Percentiles rank a stretch among this genome's conserved stretches.
Evolutionary conservation across 2,329 filamentous ascomycete species (phyloP).

Genomic region (Sporothrix curviconia): DNA sequence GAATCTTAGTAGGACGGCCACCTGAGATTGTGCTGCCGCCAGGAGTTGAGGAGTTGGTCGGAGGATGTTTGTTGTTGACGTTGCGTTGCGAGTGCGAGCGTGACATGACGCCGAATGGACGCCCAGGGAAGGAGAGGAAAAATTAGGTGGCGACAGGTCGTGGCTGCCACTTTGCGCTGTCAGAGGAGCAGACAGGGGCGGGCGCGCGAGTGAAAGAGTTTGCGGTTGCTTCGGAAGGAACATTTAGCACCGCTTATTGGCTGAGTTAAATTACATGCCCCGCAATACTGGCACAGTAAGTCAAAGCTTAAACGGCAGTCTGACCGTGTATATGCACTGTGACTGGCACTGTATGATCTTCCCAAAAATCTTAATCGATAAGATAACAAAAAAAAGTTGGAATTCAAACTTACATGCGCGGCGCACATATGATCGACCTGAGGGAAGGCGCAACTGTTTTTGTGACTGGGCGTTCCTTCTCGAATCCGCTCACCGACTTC

Average conservation of each 20-base stretch:
- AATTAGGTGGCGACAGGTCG: conserved; percentile 7
- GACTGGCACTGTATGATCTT: background rate
- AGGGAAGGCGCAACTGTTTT: conserved; percentile 6
- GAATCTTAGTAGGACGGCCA: background rate
- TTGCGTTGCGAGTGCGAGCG: conserved; percentile 7
- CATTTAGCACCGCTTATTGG: conserved; percentile 25
- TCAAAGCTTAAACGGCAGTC: background rate
- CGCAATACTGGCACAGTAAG: background rate
- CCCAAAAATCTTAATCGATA: conserved; percentile 7
- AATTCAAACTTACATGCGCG: background rate
- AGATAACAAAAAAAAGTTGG: conserved; percentile 15
- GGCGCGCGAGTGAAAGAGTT: background rate
- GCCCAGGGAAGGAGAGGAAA: background rate
- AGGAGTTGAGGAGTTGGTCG: background rate
- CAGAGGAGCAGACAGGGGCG: background rate
- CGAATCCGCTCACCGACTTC: too few relatives aligned
- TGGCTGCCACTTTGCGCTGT: conserved; percentile 5
- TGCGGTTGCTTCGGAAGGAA: conserved; percentile 14
- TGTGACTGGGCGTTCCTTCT: background rate
- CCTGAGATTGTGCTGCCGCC: background rate
- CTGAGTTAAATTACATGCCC: background rate
- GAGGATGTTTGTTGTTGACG: background rate
- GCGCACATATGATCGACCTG: background rate
- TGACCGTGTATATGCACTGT: background rate
- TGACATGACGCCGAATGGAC: conserved; percentile 14